These are phyloP conservation scores for Nigrospora osmanthi DNA, from an alignment of 2,329 filamentous ascomycete genomes.

Conservation along the genomic window DNA sequence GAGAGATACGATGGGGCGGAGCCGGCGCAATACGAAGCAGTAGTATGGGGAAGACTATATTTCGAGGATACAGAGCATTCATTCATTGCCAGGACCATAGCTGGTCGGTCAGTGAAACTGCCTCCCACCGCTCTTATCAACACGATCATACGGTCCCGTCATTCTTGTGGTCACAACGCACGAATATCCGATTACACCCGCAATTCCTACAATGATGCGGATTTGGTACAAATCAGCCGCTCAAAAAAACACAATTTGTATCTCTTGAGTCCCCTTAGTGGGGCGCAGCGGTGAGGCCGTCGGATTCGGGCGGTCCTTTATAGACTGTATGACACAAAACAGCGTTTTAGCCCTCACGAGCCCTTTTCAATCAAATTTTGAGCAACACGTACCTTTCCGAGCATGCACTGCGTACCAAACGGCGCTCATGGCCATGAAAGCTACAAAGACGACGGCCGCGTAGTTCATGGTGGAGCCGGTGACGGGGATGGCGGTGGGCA, in stretches of 20 bases:
- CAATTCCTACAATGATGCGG: no score
- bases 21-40: constrained; percentile 34
- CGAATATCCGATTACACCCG: no score
- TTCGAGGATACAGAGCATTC: no score
- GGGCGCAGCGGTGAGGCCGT: constrained; percentile 12
- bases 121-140: no score
- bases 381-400: constrained; percentile 33
- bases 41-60: not conserved
- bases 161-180: no score
- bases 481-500: constrained; percentile 21
- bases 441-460: constrained; percentile 47
- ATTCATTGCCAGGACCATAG: no score
- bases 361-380: no score
- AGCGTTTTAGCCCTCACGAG: not conserved
- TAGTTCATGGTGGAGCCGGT: constrained; percentile 33
- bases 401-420: constrained; percentile 44
- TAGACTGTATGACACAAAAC: constrained; percentile 12
- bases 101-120: no score
- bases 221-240: no score
- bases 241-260: no score
- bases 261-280: no score
- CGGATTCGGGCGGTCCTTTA: constrained; percentile 19
- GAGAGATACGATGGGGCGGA: constrained; percentile 32
- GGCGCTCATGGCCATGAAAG: constrained; percentile 22
- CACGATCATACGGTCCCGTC: no score